These are phyloP conservation scores for Eutrema heterophyllum DNA, from an alignment of 345 rosid species.

Conservation along the genomic window DNA sequence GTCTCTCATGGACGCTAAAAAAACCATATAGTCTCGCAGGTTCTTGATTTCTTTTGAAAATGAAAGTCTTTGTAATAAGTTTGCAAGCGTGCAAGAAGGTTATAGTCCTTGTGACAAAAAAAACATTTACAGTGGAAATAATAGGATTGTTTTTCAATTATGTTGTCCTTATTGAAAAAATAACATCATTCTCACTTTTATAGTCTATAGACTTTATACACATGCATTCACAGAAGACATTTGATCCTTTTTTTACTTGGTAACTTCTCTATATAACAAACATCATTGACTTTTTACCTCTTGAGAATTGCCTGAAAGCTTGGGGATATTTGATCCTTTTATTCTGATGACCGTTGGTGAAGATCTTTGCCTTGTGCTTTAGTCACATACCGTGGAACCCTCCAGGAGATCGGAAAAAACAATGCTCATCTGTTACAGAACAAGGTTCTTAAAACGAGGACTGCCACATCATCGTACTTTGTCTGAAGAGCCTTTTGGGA, in stretches of 20 bases:
- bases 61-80: neutral
- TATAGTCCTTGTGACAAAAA: neutral
- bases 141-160: neutral
- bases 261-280: constrained; percentile 14
- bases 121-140: neutral
- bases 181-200: neutral
- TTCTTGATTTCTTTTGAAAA: neutral
- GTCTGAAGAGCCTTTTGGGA: constrained; percentile 10
- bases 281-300: neutral
- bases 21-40: neutral
- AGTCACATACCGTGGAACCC: neutral
- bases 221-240: neutral
- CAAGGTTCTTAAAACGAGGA: neutral
- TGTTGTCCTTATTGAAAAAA: neutral
- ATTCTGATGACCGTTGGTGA: neutral
- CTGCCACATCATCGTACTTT: constrained; percentile 1
- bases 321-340: neutral
- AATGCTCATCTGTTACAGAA: neutral
- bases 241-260: neutral
- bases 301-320: neutral
- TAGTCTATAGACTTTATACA: constrained; percentile 10
- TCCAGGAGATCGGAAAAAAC: neutral
- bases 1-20: constrained; percentile 18
- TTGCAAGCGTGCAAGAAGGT: neutral
- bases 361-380: neutral